A percentile compares a stretch with the other conserved stretches of the same genome.
phyloP scores from a whole-genome alignment of 495 filamentous ascomycete genomes.

The Penicillium desertorum region DNA sequence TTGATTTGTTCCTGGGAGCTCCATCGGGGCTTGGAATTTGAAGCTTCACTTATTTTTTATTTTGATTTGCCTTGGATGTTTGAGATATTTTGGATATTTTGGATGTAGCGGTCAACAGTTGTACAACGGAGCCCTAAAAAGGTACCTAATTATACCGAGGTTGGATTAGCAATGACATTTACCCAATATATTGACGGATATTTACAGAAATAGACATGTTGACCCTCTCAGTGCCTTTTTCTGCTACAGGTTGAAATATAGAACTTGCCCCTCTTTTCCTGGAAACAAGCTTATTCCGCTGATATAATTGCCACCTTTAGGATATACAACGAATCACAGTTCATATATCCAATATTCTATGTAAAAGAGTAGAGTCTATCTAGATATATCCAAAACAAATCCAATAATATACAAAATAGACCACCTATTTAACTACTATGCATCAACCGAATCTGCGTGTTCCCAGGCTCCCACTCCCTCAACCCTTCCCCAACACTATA shows the following conservation, averaged over 20 bases:
- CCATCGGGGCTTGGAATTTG: constrained; percentile 7
- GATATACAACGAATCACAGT: not conserved
- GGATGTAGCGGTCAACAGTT: constrained; percentile 19
- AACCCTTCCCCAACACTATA: constrained; percentile 79
- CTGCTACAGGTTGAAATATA: not conserved
- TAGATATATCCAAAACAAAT: not conserved
- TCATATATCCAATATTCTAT: not conserved
- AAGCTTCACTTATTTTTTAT: constrained; percentile 25
- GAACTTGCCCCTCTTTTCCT: not conserved
- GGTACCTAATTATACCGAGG: not conserved
- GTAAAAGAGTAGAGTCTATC: constrained; percentile 3
- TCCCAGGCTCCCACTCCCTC: constrained; percentile 77
- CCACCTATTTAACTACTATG: constrained; percentile 39
- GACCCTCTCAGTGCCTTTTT: not conserved
- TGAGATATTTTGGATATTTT: not conserved
- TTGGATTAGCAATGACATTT: not conserved
- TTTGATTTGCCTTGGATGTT: not conserved
- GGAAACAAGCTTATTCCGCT: not conserved
- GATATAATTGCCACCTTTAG: not conserved
- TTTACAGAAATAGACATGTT: not conserved
- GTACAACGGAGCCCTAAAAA: not conserved
- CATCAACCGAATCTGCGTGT: constrained; percentile 60
- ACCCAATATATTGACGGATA: too few species aligned
- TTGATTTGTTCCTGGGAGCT: constrained; percentile 12
- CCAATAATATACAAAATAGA: constrained; percentile 6